A percentile compares a stretch with the other conserved stretches of the same genome.
phyloP scores from a whole-genome alignment of 768 basidiomycete genomes.

The Mycena floridula region DNA sequence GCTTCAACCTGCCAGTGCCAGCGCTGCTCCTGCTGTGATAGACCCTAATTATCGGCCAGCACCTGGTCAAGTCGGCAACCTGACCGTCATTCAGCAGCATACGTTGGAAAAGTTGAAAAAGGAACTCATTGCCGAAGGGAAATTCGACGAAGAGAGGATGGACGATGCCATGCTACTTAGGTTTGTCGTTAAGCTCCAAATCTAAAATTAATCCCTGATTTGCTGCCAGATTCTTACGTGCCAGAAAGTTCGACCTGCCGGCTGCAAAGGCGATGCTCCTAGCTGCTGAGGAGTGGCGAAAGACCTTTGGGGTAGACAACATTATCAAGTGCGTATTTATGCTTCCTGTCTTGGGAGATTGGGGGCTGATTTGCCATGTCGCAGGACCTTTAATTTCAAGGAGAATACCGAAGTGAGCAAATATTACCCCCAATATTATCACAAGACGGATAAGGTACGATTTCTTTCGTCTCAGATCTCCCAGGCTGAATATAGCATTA shows the following conservation, averaged over 20 bases:
- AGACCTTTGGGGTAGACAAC: constrained; percentile 75
- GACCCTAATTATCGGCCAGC: constrained; percentile 61
- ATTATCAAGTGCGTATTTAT: constrained; percentile 46
- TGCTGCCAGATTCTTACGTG: constrained; percentile 59
- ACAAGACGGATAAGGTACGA: constrained; percentile 87
- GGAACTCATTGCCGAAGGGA: constrained; percentile 53
- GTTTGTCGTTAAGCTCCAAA: constrained; percentile 26
- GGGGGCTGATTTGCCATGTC: too few relatives aligned
- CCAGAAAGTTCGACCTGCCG: constrained; percentile 82
- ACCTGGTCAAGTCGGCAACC: constrained; percentile 74
- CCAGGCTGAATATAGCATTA: not conserved
- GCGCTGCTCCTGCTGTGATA: constrained; percentile 26
- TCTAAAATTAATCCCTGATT: not conserved
- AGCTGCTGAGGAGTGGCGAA: constrained; percentile 82
- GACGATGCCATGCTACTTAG: constrained; percentile 66
- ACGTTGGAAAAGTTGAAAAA: constrained; percentile 63
- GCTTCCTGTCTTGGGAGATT: not conserved
- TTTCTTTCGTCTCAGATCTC: not conserved
- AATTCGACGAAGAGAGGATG: constrained; percentile 59
- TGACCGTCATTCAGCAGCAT: constrained; percentile 53
- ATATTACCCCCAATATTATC: constrained; percentile 94
- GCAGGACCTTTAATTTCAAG: constrained; percentile 79
- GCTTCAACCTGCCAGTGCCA: constrained; percentile 9
- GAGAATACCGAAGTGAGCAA: constrained; percentile 82
- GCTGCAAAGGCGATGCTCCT: constrained; percentile 82